Base-by-base conservation (phyloP, 805 yeast species). In the Kodamaea leandrae region DNA sequence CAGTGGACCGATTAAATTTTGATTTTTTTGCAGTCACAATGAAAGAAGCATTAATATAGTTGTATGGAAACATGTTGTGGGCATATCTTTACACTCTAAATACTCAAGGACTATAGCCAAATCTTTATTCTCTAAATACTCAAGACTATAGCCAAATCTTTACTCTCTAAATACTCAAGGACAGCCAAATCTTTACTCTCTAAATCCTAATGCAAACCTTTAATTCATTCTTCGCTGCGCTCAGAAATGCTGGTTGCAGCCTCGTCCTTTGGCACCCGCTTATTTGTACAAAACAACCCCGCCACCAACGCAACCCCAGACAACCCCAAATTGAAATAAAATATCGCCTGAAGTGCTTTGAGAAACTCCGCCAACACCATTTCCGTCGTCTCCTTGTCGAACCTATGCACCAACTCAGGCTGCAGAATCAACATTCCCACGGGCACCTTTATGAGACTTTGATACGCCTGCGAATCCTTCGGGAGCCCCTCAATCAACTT, bases 271-370 rank as follows among this genome's bases (percentile, higher is more conserved):
- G 47, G 36, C 21, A 58, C 30, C 2, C 13, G 32, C 2, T 4
- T 29, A 4, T 62, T n/a, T 2, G 60, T 63, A 47, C 82, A 78
- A 61, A 90, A 96, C 47, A 87, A 83, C 62, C 86, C 88, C 73
- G 87, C 90, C 1, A 74, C 32, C 7, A 72, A 54, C 3, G 66
- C 49, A 9, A 61, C 25, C 7, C 54, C 46, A 1, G 71, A 55
- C 14, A 67, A 52, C 0, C 65, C 78, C 12, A 74, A 44, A 12
- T 61, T 54, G 37, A 65, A 49, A 46, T 62, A 64, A 33, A 64
- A 68, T 32, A 61, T 61, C 41, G 63, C 57, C 35, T 52, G 50
- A 26, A 68, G 48, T 7, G 71, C 52, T 17, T 39, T 48, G 56
- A 62, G 61, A 47, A 63, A 63, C 58, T 57, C 59, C 38, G 60